A percentile compares a stretch with the other conserved stretches of the same genome.
Conservation (phyloP, 2,329 filamentous ascomycete species). For the Trichoderma atrobrunneum region DNA sequence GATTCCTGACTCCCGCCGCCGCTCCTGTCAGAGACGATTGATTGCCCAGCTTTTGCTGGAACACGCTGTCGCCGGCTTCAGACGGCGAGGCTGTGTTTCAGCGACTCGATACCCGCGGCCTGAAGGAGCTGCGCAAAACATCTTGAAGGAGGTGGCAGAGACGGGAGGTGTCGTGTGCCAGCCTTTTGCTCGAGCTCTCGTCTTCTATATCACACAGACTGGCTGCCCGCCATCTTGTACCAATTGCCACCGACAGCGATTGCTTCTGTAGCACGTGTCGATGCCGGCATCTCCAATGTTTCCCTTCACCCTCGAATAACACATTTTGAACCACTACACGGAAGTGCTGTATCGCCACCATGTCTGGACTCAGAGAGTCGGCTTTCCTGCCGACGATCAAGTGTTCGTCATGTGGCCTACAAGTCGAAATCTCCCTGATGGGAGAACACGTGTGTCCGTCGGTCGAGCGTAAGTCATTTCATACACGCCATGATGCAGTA, state of each 20-base stretch:
- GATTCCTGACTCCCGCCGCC: neutral
- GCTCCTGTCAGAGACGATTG: neutral
- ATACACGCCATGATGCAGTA: neutral
- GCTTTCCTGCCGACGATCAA: conserved; percentile 79
- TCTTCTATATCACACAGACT: neutral
- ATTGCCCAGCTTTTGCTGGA: neutral
- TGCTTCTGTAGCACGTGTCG: neutral
- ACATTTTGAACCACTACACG: neutral
- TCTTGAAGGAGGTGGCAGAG: neutral
- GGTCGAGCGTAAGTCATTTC: conserved; percentile 44
- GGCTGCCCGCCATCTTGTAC: neutral
- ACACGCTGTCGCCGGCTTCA: neutral
- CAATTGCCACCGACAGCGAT: neutral
- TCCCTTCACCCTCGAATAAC: conserved; percentile 1
- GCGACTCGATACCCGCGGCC: neutral
- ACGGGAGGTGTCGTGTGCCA: neutral
- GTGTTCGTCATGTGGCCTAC: conserved; percentile 74
- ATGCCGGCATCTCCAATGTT: conserved; percentile 14
- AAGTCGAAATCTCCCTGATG: conserved; percentile 83
- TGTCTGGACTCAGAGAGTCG: conserved; percentile 58
- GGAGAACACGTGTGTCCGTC: conserved; percentile 74
- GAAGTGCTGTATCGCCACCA: conserved; percentile 30
- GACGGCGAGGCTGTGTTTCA: conserved; percentile 12
- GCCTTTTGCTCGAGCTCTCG: neutral
- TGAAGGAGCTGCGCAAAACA: conserved; percentile 1